Base-by-base conservation (phyloP, 768 basidiomycete species). In the Boletus sp. region DNA sequence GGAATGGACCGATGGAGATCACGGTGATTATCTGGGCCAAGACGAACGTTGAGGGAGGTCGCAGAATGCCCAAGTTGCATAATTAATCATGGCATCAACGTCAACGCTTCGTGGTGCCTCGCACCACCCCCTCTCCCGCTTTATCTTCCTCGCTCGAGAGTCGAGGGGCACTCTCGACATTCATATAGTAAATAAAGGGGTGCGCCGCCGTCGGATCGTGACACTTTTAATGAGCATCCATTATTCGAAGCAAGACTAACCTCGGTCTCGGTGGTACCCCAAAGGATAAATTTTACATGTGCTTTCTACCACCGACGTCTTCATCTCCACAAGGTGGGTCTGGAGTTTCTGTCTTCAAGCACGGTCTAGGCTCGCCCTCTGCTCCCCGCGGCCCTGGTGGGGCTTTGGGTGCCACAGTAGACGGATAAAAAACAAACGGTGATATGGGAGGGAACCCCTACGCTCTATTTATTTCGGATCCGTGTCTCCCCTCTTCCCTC, bases 1-100 rank as follows among this genome's bases (percentile, higher is more conserved):
- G 58, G 62, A 59, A 62, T 49, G 37, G 55, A 43, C 53, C 25
- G 47, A 49, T 47, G 62, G 65, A 51, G 54, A 63, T 61, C 53
- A 41, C 66, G 67, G 67, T 50, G 57, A 68, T 68, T 60, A 69
- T 62, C 51, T 45, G 23, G 0, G 41, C 27, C 27, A 50, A 45
- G 34, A 38, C 39, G 44, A 40, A 33, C 23, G 41, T 17, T n/a
- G 29, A 42, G 42, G 10, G 23, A 4, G 33, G 42, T 17, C 27
- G 10, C 33, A 27, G n/a, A 9, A 37, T 40, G 29, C 51, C 43
- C 55, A 23, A 29, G 21, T 21, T 19, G 25, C 35, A 29, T 21
- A 19, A 37, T 38, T 17, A 23, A 44, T 47, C 47, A 42, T 56
- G 50, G 40, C 50, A 47, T 53, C 41, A 23, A 32, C 50, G 44